Base-by-base conservation (phyloP, 2,329 filamentous ascomycete species). In the Ophiostoma montium region DNA sequence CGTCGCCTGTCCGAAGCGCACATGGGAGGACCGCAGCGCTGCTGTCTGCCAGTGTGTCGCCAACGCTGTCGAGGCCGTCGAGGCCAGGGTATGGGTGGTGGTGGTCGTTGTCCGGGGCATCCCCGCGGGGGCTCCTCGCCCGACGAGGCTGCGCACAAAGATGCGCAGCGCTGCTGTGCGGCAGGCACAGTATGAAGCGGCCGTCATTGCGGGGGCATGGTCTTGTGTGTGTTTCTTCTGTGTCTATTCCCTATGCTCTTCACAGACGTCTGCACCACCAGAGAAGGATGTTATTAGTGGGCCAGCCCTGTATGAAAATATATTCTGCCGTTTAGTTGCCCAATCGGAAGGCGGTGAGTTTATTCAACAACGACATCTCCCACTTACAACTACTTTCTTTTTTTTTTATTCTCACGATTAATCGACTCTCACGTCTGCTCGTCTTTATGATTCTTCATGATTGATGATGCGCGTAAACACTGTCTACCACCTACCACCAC, bases 111-210 rank as follows among this genome's bases (percentile, higher is more conserved):
- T 23, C 23, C 12, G 19, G 21, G 19, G 12, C 8, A 5, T n/a
- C 15, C 8, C 8, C 16, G 23, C 6, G 15, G 39, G n/a, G 13
- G 18, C 7, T 13, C 49, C 7, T 13, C 49, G 18, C 2, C 23
- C 51, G 11, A 51, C 44, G 32, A 56, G 49, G 35, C 52, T 53
- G 35, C 35, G 51, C 33, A 56, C 47, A 48, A 56, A 56, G 0
- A 56, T 48, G 23, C 50, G 48, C 18, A 55, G 50, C 2, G 52
- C 50, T 13, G 48, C 50, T 11, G 53, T 55, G 33, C 52, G 51
- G 33, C 53, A 56, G 13, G 43, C 50, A 46, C 54, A 56, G 13
- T 21, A 39, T 9, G 35, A n/a, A 2, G 38, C 8, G 2, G 43
- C 19, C 15, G 33, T 50, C 54, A 55, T 55, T 8, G 10, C 23